These are phyloP conservation scores for Thraustotheca clavata DNA, from an alignment of 352 stramenopile genomes.

Conservation along the genomic window DNA sequence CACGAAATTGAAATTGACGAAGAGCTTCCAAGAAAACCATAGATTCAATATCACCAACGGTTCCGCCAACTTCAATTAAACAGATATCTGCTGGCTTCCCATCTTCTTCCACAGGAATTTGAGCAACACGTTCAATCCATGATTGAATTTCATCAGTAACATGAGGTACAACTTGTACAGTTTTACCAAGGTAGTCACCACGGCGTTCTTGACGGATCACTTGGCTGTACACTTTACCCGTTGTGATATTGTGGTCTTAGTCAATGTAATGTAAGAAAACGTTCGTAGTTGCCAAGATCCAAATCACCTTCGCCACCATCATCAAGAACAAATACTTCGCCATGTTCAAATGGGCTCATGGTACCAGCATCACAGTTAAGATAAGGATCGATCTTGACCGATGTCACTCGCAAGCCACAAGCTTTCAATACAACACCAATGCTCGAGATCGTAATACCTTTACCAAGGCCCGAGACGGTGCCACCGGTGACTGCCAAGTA, in stretches of 20 bases:
- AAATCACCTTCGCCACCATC: constrained; percentile 96
- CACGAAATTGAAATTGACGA: constrained; percentile 98
- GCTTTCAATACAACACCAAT: constrained; percentile 97
- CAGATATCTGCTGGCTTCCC: constrained; percentile 91
- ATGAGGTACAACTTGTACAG: constrained; percentile 97
- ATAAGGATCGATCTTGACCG: constrained; percentile 99
- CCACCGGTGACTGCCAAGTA: constrained; percentile 98
- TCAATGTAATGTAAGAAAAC: constrained; percentile 96
- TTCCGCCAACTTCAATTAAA: constrained; percentile 99
- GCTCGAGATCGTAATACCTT: constrained; percentile 98
- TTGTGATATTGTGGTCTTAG: constrained; percentile 99
- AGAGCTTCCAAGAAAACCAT: constrained; percentile 99
- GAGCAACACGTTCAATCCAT: constrained; percentile 97
- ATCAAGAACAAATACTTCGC: constrained; percentile 96
- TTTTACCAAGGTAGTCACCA: constrained; percentile 98
- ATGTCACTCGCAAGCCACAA: constrained; percentile 91
- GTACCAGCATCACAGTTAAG: constrained; percentile 98
- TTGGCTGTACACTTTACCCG: constrained; percentile 96
- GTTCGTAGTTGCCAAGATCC: constrained; percentile 99
- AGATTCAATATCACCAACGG: constrained; percentile 99
- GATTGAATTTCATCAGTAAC: constrained; percentile 91
- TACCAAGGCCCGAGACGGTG: constrained; percentile 97
- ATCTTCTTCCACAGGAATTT: constrained; percentile 89
- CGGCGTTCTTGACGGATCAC: constrained; percentile 95
- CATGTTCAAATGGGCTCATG: constrained; percentile 96